phyloP scores from a whole-genome alignment of 2,329 filamentous ascomycete genomes.

The Capronia epimyces region DNA sequence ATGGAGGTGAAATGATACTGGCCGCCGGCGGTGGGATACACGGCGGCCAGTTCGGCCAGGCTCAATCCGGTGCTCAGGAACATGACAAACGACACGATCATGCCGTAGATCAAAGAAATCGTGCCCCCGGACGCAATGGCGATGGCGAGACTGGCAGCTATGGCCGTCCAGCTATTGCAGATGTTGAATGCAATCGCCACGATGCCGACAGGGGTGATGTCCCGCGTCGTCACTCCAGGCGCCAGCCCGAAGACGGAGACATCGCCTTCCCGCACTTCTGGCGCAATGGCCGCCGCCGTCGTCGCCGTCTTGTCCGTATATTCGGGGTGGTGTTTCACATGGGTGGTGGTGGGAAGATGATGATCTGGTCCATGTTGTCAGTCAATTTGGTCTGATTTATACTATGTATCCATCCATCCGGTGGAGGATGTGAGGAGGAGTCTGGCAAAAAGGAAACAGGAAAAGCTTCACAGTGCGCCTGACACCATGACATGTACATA shows the following conservation, averaged over 20 bases:
- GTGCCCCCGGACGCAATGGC: conserved; percentile 26
- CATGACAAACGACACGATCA: conserved; percentile 28
- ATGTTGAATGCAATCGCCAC: conserved; percentile 27
- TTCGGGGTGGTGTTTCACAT: too few species aligned
- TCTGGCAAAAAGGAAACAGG: too few species aligned
- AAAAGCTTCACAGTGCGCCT: too few species aligned
- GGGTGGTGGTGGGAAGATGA: too few species aligned
- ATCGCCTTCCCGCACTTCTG: not conserved
- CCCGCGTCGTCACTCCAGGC: not conserved
- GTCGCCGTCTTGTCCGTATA: too few species aligned
- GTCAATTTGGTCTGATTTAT: too few species aligned
- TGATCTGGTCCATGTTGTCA: too few species aligned
- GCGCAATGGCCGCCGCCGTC: too few species aligned
- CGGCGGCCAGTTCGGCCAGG: conserved; percentile 38
- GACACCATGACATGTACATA: too few species aligned
- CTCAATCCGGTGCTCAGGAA: conserved; percentile 29
- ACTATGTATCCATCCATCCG: too few species aligned
- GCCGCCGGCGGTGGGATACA: conserved; percentile 39
- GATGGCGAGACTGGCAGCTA: conserved; percentile 24
- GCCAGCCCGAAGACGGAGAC: not conserved
- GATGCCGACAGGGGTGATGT: conserved; percentile 15
- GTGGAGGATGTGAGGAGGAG: too few species aligned
- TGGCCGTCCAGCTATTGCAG: conserved; percentile 29
- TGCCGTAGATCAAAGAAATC: conserved; percentile 31
- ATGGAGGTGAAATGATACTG: conserved; percentile 41